Base-by-base conservation (phyloP, 1,284 basidiomycete species). In the Ustilago xerochloae region DNA sequence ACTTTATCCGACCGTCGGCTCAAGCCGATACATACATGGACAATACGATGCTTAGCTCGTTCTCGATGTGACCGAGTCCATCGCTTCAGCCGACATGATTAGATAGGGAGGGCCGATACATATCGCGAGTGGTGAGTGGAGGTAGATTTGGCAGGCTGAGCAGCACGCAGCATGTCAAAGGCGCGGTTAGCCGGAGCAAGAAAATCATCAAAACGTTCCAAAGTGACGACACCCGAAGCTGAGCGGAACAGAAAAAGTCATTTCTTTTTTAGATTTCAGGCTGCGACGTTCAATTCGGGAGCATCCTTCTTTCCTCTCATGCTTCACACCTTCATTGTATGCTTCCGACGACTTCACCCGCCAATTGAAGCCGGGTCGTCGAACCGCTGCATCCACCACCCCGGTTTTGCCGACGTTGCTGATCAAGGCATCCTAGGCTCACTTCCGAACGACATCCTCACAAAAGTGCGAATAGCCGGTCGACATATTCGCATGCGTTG, bases 161-260 rank as follows among this genome's bases (percentile, higher is more conserved):
- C 33, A 6, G 29, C 29, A 18, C 26, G 35, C 35, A 36, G 15
- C 35, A 36, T 16, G 7, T 39, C 38, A 7, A 7, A 35, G 32
- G 20, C 9, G 48, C 29, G 30, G 32, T 28, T 32, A 35, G 30
- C n/a, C 28, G 26, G 45, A 7, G 26, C 24, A 32, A 4, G 16
- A 28, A 26, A 45, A 45, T 15, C 5, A 10, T 13, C 39, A 43
- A n/a, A 29, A 46, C 8, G 33, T 2, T 28, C 9, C 12, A 54
- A 45, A 29, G 46, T 56, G 54, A 56, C 54, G 54, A 56, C 54
- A 56, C 43, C 33, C 24, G 45, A 33, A 56, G 53, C 43, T 38
- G 20, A 35, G 20, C 32, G 47, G 47, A 49, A 24, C 45, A 35
- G 32, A 36, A 51, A 36, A 24, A 36, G 22, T 22, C 33, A 38